Base-by-base conservation (phyloP, 75 land plant genomes). In the Selaginella tamariscina region DNA sequence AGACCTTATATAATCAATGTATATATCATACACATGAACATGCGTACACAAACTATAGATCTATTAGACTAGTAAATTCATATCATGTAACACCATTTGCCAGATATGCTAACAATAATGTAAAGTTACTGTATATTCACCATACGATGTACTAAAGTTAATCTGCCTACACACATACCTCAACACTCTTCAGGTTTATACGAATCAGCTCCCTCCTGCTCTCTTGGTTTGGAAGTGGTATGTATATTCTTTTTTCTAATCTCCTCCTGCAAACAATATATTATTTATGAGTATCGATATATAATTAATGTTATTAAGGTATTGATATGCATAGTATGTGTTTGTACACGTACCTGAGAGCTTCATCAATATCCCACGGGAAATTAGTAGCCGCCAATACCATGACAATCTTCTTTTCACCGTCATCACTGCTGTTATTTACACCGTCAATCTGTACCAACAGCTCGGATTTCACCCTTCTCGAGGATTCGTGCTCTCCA, bases 351-450 rank as follows among this genome's bases (percentile, higher is more conserved):
- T 27, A 88, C 98, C 98, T 84, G n/a, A 94, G 83, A 33, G 98
- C 98, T 78, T 94, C 98, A 66, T 94, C 98, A 32, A 94, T 89
- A 65, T 94, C 98, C 98, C 98, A 94, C 2, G 98, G 98, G 62
- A 94, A 94, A 54, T 94, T 94, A 32, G 98, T 94, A 2, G 98
- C 98, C 65, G 98, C 98, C 77, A 93, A 66, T 55, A 93, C 98
- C 98, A 93, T 93, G 73, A 94, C 98, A 64, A 85, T 85, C 73
- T 89, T 94, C 64, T 82, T 82, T 24, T 68, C 75, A 54, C 97
- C 94, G 76, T 94, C 98, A 65, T 93, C 98, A 54, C 76, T 78
- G 59, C 74, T 83, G 69, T 85, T 86, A 68, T 83, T 94, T 8
- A 94, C 98, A 72, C 98, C 98, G 81, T 94, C 98, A n/a, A 94